Evolutionary conservation across 306 rosid genomes (phyloP).

Genomic region (Medicago lupulina): DNA sequence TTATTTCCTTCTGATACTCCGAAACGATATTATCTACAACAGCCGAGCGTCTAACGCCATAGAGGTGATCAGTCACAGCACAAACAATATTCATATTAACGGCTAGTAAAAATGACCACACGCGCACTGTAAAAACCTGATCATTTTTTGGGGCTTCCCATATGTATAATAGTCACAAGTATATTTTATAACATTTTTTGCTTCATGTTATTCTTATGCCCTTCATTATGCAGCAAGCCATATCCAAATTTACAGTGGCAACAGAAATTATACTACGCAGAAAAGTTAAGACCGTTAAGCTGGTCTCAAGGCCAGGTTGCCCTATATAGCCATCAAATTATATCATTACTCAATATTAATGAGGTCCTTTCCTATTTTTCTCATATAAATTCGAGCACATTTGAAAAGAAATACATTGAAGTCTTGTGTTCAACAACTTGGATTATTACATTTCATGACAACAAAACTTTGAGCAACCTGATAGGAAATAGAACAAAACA

Average conservation of each 20-base stretch:
- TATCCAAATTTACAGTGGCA: constrained; percentile 19
- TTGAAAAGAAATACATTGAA: constrained; percentile 20
- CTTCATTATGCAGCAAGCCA: constrained; percentile 14
- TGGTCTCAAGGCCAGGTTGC: constrained; percentile 3
- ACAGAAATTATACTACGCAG: constrained; percentile 12
- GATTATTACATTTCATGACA: constrained; percentile 11
- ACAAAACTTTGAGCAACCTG: constrained; percentile 21
- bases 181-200: background rate
- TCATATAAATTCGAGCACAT: constrained; percentile 23
- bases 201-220: constrained; percentile 26
- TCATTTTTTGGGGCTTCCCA: constrained; percentile 17
- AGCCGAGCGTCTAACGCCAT: constrained; percentile 66
- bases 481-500: background rate
- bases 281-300: constrained; percentile 23
- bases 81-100: constrained; percentile 30
- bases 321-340: constrained; percentile 20
- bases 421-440: background rate
- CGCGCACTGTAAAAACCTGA: constrained; percentile 18
- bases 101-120: constrained; percentile 22
- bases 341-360: constrained; percentile 22
- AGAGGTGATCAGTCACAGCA: constrained; percentile 37
- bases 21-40: constrained; percentile 70
- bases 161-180: constrained; percentile 4
- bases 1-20: constrained; percentile 64
- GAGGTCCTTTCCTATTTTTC: constrained; percentile 17